These are phyloP conservation scores for Astrephomene gubernaculifera DNA, from an alignment of 139 green algal genomes.

Conservation along the genomic window DNA sequence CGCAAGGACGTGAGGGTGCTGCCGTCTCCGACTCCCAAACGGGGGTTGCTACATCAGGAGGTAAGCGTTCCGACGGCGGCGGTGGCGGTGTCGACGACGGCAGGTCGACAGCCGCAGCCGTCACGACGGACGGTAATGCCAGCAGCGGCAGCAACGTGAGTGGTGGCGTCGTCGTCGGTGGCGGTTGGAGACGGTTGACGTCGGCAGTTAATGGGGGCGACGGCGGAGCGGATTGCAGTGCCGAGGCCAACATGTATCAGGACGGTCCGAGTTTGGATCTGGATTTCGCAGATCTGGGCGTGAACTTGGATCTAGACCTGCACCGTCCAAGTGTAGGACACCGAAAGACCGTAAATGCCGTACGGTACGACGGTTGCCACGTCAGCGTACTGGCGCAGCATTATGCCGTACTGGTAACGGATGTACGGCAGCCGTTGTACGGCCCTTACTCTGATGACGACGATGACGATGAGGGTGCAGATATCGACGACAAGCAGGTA, in stretches of 20 bases:
- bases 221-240: background rate
- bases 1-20: too few species aligned
- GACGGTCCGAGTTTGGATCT: background rate
- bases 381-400: constrained; percentile 77
- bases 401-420: constrained; percentile 64
- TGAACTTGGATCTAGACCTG: background rate
- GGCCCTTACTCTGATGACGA: constrained; percentile 6
- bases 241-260: background rate
- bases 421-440: constrained; percentile 50
- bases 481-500: too few species aligned
- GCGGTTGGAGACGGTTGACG: background rate
- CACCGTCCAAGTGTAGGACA: constrained; percentile 64
- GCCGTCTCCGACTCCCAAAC: too few species aligned
- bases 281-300: background rate
- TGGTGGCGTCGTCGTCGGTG: background rate
- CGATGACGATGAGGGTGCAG: background rate
- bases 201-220: background rate
- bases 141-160: background rate
- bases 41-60: too few species aligned
- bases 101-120: background rate
- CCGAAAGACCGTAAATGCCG: constrained; percentile 77
- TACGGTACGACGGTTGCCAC: constrained; percentile 35
- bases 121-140: background rate
- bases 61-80: too few species aligned
- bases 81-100: background rate